phyloP scores from a whole-genome alignment of 176 grass and related monocot species.

The Musa troglodytarum region DNA sequence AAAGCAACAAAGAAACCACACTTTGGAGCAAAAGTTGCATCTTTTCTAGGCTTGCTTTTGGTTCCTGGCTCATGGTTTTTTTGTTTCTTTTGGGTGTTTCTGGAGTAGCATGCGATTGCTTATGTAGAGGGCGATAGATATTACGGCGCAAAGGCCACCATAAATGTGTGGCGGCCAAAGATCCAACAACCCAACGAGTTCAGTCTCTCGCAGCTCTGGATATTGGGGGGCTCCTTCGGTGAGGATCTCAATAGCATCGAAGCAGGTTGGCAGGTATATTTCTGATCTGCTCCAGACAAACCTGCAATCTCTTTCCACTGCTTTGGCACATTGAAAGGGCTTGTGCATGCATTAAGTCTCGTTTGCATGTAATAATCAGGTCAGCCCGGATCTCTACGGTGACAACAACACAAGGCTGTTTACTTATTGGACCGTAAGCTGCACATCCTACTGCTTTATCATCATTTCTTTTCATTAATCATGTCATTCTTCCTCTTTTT shows the following conservation, averaged over 20 bases:
- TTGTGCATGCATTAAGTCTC: background rate
- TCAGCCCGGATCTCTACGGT: background rate
- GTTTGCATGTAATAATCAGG: background rate
- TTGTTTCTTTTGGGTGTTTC: background rate
- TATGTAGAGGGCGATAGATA: background rate
- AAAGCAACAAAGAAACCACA: background rate
- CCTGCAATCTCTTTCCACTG: background rate
- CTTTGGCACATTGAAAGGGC: background rate
- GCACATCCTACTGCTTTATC: background rate
- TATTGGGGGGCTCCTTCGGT: background rate
- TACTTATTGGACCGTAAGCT: background rate
- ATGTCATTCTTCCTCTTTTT: background rate
- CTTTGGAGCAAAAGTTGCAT: background rate
- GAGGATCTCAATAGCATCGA: background rate
- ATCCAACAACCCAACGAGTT: background rate
- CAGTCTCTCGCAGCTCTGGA: slow-evolving; percentile 1
- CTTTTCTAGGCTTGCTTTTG: background rate
- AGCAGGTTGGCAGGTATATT: slow-evolving; percentile 1
- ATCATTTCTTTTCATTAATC: background rate
- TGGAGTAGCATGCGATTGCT: background rate
- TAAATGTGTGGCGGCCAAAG: background rate
- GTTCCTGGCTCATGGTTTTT: background rate
- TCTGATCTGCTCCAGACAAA: background rate
- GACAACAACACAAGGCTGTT: background rate
- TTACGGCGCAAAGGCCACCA: background rate